These are phyloP conservation scores for Apiospora malaysiana DNA, from an alignment of 2,329 filamentous ascomycete species.

Conservation along the genomic window DNA sequence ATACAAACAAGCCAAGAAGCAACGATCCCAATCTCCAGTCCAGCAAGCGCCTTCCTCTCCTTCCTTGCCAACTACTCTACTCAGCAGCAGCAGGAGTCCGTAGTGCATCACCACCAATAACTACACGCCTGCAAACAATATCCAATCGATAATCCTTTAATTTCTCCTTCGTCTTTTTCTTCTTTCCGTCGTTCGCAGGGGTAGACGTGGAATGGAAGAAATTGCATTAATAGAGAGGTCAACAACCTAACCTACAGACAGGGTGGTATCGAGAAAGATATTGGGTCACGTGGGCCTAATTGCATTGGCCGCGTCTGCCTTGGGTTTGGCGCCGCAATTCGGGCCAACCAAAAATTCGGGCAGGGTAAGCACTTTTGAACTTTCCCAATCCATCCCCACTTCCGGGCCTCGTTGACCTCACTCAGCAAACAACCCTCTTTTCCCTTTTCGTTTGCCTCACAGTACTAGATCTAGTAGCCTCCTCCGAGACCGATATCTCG, in stretches of 20 bases:
- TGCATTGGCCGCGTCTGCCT: background rate
- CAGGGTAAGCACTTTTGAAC: background rate
- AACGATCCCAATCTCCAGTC: background rate
- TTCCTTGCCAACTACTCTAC: too few species aligned
- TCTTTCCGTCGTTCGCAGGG: too few species aligned
- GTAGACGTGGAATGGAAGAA: too few species aligned
- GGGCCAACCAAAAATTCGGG: constrained; percentile 1
- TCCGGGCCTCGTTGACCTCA: background rate
- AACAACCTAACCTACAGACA: too few species aligned
- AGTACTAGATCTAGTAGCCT: background rate
- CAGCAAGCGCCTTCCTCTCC: too few species aligned
- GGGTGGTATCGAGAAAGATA: background rate
- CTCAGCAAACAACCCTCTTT: constrained; percentile 13
- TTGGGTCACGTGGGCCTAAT: background rate
- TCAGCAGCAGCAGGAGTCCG: too few species aligned
- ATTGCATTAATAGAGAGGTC: too few species aligned
- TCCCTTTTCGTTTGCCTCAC: background rate
- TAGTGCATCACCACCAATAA: too few species aligned
- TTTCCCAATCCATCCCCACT: background rate
- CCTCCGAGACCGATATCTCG: background rate
- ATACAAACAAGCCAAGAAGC: background rate
- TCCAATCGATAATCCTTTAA: too few species aligned
- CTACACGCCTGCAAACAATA: too few species aligned
- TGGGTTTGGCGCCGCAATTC: background rate
- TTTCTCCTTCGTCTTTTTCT: too few species aligned